Percentiles rank a stretch among this genome's conserved stretches.
Conservation (phyloP, 2,329 filamentous ascomycete genomes). For the Chrysosporium queenslandicum region DNA sequence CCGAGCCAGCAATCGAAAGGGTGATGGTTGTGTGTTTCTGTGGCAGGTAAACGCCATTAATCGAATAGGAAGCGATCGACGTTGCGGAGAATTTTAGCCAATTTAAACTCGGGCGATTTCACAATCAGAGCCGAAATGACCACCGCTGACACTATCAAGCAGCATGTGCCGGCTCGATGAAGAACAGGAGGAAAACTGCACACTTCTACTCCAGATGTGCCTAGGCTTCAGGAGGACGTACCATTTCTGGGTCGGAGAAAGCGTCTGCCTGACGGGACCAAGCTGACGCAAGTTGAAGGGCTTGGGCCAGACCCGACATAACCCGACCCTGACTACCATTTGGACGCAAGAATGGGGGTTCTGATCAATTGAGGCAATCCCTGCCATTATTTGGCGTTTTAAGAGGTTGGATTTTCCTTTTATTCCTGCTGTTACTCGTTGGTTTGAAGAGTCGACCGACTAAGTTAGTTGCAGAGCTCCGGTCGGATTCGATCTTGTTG, state of each 20-base stretch:
- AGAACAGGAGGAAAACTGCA: too few relatives aligned
- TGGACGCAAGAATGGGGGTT: neutral
- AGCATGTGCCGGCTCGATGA: neutral
- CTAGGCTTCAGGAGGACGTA: neutral
- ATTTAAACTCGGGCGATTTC: slow-evolving; percentile 1
- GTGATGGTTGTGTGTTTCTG: neutral
- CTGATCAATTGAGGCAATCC: neutral
- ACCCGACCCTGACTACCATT: neutral
- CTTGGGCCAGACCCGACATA: neutral
- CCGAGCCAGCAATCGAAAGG: too few relatives aligned
- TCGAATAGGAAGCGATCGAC: slow-evolving; percentile 10
- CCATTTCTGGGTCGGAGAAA: too few relatives aligned
- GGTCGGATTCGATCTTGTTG: neutral
- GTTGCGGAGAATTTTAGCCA: slow-evolving; percentile 10
- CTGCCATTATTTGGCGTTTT: slow-evolving; percentile 1
- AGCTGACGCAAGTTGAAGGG: neutral
- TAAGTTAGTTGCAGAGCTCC: neutral
- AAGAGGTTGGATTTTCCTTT: neutral
- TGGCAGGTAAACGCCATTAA: neutral
- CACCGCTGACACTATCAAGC: neutral
- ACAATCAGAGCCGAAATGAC: neutral
- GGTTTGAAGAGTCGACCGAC: neutral
- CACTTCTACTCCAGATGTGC: too few relatives aligned
- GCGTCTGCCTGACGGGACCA: neutral
- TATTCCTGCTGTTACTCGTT: neutral